Evolutionary conservation across 2,329 filamentous ascomycete genomes (phyloP), one percentile per base, ranked within the genome.

Genomic region (Huntiella savannae): DNA sequence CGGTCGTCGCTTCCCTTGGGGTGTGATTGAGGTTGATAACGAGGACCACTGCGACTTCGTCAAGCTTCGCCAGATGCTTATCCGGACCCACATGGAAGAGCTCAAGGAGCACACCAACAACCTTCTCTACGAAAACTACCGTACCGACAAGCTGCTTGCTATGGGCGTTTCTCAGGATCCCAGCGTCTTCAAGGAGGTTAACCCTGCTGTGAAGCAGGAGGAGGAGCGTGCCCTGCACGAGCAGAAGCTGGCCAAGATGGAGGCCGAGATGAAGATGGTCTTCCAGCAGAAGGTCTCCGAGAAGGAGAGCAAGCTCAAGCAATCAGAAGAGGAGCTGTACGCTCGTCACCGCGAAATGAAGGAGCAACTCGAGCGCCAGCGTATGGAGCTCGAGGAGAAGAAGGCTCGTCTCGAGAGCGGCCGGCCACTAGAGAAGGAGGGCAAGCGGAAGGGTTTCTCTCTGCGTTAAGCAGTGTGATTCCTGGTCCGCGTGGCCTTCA

Each of bases 21-120:
- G 91, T 68, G 78, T 91, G 57, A 95, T 98, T 55, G 91, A 98
- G 68, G 91, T 98, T 53, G 91, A 98, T 68, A 98, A 98, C 63
- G 91, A 98, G 74, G 91, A 98, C 65, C 91, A 98, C 72, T 98
- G 91, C 61, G 91, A 98, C 68, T 98, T 98, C 55, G 91, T 96
- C 67, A 98, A 98, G 78, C 79, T 98, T 52, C 86, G 91, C 64
- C 91, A 98, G 68, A 98, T 98, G 91, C 78, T 98, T 55, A 96
- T 98, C 70, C 83, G 91, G 63, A 98, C 91, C 48, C 91, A 98
- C 75, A 98, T 98, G 91, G 91, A 98, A 64, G 91, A 98, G 70
- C 85, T 98, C 70, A 98, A 98, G 79, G 91, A 98, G 72, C 85
- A 98, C 72, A 98, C 91, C 65, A 98, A 96, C 79, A 98, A 98